phyloP scores from a whole-genome alignment of 768 basidiomycete genomes.

The Vararia minispora region DNA sequence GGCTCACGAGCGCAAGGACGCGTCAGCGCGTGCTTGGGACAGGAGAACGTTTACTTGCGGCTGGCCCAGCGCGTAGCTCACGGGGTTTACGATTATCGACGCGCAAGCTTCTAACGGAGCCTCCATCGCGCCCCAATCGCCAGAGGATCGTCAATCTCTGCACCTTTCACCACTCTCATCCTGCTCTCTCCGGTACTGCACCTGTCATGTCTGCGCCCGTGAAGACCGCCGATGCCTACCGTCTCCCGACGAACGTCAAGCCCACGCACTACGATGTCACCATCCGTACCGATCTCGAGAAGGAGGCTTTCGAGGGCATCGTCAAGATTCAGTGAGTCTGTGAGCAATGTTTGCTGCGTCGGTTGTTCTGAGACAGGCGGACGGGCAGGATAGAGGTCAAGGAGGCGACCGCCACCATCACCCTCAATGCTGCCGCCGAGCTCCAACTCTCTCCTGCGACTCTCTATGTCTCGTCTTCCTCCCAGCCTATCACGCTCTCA shows the following conservation, averaged over 20 bases:
- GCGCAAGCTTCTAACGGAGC: too few relatives aligned
- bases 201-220: constrained; percentile 1
- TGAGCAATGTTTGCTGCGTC: background rate
- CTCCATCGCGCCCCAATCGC: too few relatives aligned
- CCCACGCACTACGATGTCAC: constrained; percentile 73
- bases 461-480: constrained; percentile 39
- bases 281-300: constrained; percentile 72
- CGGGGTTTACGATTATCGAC: too few relatives aligned
- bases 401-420: constrained; percentile 46
- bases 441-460: constrained; percentile 48
- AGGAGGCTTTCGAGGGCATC: constrained; percentile 65
- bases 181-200: background rate
- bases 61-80: too few relatives aligned
- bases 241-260: constrained; percentile 56
- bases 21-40: too few relatives aligned
- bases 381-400: constrained; percentile 47
- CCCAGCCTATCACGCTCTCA: constrained; percentile 31
- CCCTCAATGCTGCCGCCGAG: constrained; percentile 48
- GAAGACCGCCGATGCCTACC: constrained; percentile 22
- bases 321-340: constrained; percentile 54
- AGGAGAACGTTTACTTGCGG: too few relatives aligned
- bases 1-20: too few relatives aligned
- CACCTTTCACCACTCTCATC: constrained; percentile 7
- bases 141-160: too few relatives aligned
- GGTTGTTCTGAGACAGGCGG: background rate